phyloP scores from a whole-genome alignment of 192 early-diverging fungal genomes.

The Backusella circina region DNA sequence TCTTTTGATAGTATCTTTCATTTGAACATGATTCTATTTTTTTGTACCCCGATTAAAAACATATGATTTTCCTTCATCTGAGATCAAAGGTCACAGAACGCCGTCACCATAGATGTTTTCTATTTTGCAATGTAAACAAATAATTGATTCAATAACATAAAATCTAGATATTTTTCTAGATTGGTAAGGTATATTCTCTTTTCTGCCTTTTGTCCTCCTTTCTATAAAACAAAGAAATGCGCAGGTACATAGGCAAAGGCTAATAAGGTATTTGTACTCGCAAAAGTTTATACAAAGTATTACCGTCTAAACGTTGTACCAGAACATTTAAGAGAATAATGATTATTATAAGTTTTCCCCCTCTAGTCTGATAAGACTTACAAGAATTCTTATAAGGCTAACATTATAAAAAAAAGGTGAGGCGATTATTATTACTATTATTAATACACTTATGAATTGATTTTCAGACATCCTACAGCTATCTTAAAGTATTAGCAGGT shows the following conservation, averaged over 20 bases:
- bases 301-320: background rate
- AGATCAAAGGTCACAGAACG: conserved; percentile 1
- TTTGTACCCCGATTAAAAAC: background rate
- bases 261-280: background rate
- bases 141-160: background rate
- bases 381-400: background rate
- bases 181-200: background rate
- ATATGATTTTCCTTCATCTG: background rate
- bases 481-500: background rate
- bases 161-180: background rate
- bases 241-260: background rate
- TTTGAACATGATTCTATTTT: background rate
- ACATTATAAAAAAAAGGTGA: background rate
- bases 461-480: background rate
- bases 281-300: background rate
- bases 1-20: background rate
- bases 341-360: background rate
- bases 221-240: background rate
- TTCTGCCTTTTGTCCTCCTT: background rate
- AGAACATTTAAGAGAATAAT: background rate
- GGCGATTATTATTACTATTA: background rate
- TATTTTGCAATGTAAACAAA: background rate
- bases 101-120: background rate
- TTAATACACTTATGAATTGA: background rate
- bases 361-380: too few relatives aligned